Conservation (phyloP, 169 alveolate genomes). For the Eimeria sp. region DNA sequence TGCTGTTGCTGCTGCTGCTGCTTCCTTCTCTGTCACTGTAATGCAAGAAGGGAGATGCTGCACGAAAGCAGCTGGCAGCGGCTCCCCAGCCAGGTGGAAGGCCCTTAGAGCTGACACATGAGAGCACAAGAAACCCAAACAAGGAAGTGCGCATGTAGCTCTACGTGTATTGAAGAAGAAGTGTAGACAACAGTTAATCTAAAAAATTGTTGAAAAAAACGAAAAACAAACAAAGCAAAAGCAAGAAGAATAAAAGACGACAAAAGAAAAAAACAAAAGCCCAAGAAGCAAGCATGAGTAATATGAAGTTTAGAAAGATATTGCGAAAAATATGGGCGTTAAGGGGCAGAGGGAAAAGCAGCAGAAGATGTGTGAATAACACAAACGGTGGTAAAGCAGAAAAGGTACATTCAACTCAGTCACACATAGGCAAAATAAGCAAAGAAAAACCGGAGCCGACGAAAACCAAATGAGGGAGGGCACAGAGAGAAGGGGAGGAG, state of each 20-base stretch:
- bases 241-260: background rate
- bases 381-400: background rate
- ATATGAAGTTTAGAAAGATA: background rate
- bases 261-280: background rate
- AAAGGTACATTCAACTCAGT: background rate
- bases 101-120: slow-evolving; percentile 1
- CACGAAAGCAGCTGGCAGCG: background rate
- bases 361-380: background rate
- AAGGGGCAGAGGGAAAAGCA: background rate
- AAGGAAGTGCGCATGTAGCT: no score
- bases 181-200: background rate
- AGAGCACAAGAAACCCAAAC: background rate
- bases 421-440: background rate
- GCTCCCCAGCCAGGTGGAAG: slow-evolving; percentile 16
- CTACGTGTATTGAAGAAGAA: no score
- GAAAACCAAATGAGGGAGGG: no score
- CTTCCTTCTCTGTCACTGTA: background rate
- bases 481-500: no score
- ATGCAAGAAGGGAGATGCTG: background rate
- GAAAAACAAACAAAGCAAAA: background rate
- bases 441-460: no score
- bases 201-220: background rate
- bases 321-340: no score
- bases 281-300: background rate
- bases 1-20: background rate